These are phyloP conservation scores for Aspergillus fumigatiaffinis DNA, from an alignment of 2,329 filamentous ascomycete genomes.

Conservation along the genomic window DNA sequence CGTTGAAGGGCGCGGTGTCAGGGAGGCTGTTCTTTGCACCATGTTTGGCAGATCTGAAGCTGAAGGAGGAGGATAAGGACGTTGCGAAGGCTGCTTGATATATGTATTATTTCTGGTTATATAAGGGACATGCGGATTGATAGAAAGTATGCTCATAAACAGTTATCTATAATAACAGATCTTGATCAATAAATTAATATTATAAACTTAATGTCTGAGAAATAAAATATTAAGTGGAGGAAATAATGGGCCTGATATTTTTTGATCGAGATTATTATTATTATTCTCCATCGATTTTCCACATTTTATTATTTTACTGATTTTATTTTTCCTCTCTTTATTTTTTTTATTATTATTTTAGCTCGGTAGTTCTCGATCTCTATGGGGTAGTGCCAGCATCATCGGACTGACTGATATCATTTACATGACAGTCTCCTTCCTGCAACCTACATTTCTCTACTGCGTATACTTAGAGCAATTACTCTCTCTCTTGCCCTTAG, in stretches of 20 bases:
- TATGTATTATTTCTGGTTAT: constrained; percentile 2
- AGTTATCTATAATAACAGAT: neutral
- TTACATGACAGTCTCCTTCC: neutral
- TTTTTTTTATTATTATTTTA: neutral
- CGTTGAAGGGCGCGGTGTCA: constrained; percentile 45
- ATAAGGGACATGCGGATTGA: neutral
- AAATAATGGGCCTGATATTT: neutral
- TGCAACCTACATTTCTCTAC: neutral
- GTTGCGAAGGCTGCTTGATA: constrained; percentile 14
- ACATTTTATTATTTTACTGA: constrained; percentile 21
- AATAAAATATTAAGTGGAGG: neutral
- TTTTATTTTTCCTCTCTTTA: constrained; percentile 14
- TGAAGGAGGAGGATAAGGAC: constrained; percentile 14
- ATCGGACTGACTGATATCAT: neutral
- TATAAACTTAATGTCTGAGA: too few relatives aligned
- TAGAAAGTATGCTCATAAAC: neutral
- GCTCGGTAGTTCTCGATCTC: neutral
- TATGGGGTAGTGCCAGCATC: too few relatives aligned
- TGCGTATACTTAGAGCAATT: neutral
- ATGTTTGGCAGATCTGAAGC: constrained; percentile 43
- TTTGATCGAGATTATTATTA: constrained; percentile 11
- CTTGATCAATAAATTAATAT: neutral
- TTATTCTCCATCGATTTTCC: constrained; percentile 14
- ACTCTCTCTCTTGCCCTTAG: neutral
- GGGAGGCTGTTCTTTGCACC: constrained; percentile 54